phyloP scores from a whole-genome alignment of 192 early-diverging fungal genomes.

The Radiomyces spectabilis region DNA sequence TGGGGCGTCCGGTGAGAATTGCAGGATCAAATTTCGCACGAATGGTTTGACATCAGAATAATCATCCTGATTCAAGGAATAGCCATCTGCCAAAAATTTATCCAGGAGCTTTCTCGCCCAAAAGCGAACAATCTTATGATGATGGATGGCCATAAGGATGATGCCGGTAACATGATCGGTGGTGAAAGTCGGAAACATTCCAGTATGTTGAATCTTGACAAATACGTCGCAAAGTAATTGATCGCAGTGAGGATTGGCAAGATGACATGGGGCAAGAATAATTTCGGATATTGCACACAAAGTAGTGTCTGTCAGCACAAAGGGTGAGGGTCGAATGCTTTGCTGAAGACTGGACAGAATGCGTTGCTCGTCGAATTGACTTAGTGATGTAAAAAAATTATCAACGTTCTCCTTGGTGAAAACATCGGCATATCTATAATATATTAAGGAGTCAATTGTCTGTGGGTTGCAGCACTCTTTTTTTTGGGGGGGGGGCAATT shows the following conservation, averaged over 20 bases:
- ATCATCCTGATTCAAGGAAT: background rate
- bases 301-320: too few relatives aligned
- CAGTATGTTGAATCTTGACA: conserved; percentile 9
- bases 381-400: background rate
- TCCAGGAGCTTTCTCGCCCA: conserved; percentile 21
- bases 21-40: too few relatives aligned
- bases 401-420: background rate
- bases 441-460: background rate
- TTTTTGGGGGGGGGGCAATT: too few relatives aligned
- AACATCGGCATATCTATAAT: background rate
- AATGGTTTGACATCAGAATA: background rate
- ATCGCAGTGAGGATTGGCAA: background rate
- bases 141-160: conserved; percentile 4
- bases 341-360: too few relatives aligned
- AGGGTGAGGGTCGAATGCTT: too few relatives aligned
- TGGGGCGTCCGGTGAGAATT: background rate
- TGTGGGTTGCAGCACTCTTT: background rate
- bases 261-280: background rate
- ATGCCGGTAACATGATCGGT: background rate
- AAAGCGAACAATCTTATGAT: conserved; percentile 5
- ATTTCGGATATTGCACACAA: conserved; percentile 4
- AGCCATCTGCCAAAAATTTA: background rate
- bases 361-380: background rate
- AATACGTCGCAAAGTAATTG: conserved; percentile 4
- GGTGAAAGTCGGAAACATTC: background rate